These are phyloP conservation scores for Leccinum angustisporum DNA, from an alignment of 1,284 basidiomycete species.

Conservation along the genomic window DNA sequence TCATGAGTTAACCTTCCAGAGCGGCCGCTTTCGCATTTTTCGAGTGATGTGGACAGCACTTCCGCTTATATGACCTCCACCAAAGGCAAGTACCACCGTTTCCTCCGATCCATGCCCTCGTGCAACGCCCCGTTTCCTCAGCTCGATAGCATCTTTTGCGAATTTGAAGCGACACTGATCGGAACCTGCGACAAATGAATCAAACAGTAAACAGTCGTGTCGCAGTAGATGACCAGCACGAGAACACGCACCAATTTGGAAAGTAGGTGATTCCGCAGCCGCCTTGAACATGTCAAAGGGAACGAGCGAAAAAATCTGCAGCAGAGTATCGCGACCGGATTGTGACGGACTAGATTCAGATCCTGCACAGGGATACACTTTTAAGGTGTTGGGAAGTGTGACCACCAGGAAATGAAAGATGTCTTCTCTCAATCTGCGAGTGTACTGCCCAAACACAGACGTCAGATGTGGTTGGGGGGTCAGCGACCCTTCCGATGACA, in stretches of 20 bases:
- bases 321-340: slow-evolving; percentile 60
- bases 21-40: slow-evolving; percentile 76
- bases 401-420: slow-evolving; percentile 77
- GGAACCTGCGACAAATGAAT: slow-evolving; percentile 48
- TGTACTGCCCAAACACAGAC: slow-evolving; percentile 71
- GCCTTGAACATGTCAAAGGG: slow-evolving; percentile 82
- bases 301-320: slow-evolving; percentile 71
- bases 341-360: slow-evolving; percentile 39
- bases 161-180: slow-evolving; percentile 87
- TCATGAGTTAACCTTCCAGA: slow-evolving; percentile 83
- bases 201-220: slow-evolving; percentile 10
- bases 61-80: slow-evolving; percentile 62
- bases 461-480: slow-evolving; percentile 53
- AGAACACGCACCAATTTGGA: slow-evolving; percentile 66
- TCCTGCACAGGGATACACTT: slow-evolving; percentile 42
- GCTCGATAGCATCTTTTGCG: slow-evolving; percentile 82
- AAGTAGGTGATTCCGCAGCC: slow-evolving; percentile 72
- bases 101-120: slow-evolving; percentile 69
- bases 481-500: slow-evolving; percentile 50
- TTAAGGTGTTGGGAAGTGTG: slow-evolving; percentile 64
- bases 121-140: slow-evolving; percentile 68
- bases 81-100: slow-evolving; percentile 84
- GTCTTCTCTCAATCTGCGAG: slow-evolving; percentile 64
- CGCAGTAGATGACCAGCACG: slow-evolving; percentile 9
- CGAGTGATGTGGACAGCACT: slow-evolving; percentile 83